Base-by-base conservation (phyloP, 331 rosid genomes). In the Saraca asoca region DNA sequence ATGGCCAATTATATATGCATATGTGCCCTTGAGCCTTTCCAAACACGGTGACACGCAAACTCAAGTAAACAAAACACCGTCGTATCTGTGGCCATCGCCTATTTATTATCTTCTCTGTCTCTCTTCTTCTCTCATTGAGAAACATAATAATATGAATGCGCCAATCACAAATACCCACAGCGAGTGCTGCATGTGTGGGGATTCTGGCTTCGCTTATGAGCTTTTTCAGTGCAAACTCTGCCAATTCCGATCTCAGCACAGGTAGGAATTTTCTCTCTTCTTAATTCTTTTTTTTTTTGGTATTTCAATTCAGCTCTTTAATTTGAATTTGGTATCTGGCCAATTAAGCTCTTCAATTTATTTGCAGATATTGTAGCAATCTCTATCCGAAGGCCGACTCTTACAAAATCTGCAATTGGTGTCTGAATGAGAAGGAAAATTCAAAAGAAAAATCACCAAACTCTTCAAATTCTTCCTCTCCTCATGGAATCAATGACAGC, bases 101-200 rank as follows among this genome's bases (percentile, higher is more conserved):
- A 8, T 8, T 64, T 7, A 12, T 29, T 69, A 60, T 8, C 43
- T 42, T 10, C 31, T 24, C 31, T 24, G 31, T 24, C 31, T 24
- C 31, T 24, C 31, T 24, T 24, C 31, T 24, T 24, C 31, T 24
- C 31, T 24, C 31, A 17, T 75, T 68, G 85, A 79, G 38, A 41
- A 70, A 9, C n/a, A 11, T 24, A 63, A 34, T 51, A 88, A 24
- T 24, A 24, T 83, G 97, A 76, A 85, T 63, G 33, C 56, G 33
- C 12, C 70, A 33, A 4, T 60, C n/a, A 38, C 15, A 61, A 34
- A 70, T 56, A 61, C 76, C 57, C 73, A 64, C 67, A 74, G 37
- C 1, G 98, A 93, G 86, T 93, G 98, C 60, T 93, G 98, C 83
- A 93, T 88, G 97, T 93, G 98, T 64, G 98, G 98, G 11, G 98